Conservation (phyloP, 805 yeast genomes). For the Wickerhamomyces alni region DNA sequence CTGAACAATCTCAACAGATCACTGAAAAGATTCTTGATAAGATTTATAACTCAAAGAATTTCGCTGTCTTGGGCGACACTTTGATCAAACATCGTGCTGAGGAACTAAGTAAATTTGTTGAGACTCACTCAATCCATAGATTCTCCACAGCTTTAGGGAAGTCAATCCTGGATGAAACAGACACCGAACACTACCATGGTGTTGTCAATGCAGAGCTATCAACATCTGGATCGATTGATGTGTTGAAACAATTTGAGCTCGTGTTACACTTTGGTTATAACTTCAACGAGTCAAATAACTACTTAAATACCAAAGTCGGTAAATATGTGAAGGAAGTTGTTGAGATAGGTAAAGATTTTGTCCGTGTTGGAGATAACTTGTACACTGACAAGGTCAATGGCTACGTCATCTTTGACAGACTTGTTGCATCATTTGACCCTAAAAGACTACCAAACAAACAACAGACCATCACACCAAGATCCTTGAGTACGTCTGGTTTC, state of each 20-base stretch:
- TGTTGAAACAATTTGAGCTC: conserved; percentile 52
- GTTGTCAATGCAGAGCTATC: conserved; percentile 59
- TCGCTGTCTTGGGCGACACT: conserved; percentile 72
- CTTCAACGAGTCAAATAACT: conserved; percentile 50
- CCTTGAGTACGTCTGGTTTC: conserved; percentile 1
- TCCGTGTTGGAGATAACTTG: conserved; percentile 12
- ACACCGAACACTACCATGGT: conserved; percentile 56
- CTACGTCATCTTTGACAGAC: conserved; percentile 12
- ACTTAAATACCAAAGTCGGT: conserved; percentile 3
- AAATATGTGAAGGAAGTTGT: conserved; percentile 14
- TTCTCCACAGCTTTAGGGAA: conserved; percentile 13
- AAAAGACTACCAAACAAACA: conserved; percentile 7
- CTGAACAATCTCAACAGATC: conserved; percentile 26
- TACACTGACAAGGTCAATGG: conserved; percentile 12
- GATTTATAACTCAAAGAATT: conserved; percentile 40
- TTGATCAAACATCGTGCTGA: conserved; percentile 49
- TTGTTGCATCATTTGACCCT: conserved; percentile 7
- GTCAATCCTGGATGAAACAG: conserved; percentile 31
- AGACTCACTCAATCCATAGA: conserved; percentile 20
- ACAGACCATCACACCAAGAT: conserved; percentile 7
- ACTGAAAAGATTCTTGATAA: conserved; percentile 39
- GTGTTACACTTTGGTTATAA: conserved; percentile 65
- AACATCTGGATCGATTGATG: conserved; percentile 35
- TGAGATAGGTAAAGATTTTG: conserved; percentile 22
- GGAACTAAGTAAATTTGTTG: conserved; percentile 41